phyloP scores from a whole-genome alignment of 805 yeast species.

The Metschnikowia matae region DNA sequence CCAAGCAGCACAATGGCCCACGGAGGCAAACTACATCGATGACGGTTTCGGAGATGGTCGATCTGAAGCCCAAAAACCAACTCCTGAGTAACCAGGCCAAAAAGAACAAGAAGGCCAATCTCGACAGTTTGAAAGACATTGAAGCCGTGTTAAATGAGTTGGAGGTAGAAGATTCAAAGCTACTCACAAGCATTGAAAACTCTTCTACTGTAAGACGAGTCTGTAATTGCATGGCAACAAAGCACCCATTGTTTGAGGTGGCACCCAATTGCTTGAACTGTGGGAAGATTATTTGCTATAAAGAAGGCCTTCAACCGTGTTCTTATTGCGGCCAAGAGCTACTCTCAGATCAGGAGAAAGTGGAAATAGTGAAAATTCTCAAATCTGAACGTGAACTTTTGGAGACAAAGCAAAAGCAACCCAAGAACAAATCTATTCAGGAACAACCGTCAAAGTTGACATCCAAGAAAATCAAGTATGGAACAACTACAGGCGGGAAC shows the following conservation, averaged over 20 bases:
- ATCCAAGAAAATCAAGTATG: slow-evolving; percentile 47
- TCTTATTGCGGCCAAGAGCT: slow-evolving; percentile 72
- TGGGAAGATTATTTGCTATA: slow-evolving; percentile 87
- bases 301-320: slow-evolving; percentile 90
- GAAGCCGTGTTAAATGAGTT: slow-evolving; percentile 57
- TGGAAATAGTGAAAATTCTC: slow-evolving; percentile 51
- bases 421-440: slow-evolving; percentile 17
- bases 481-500: slow-evolving; percentile 57
- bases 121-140: slow-evolving; percentile 56
- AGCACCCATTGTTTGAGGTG: slow-evolving; percentile 83
- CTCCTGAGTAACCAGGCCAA: slow-evolving; percentile 23
- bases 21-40: slow-evolving; percentile 22
- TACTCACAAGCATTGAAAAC: not conserved
- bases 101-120: slow-evolving; percentile 40
- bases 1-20: slow-evolving; percentile 6
- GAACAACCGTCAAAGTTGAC: slow-evolving; percentile 17
- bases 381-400: slow-evolving; percentile 46
- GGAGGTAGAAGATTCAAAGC: slow-evolving; percentile 31
- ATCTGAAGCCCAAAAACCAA: slow-evolving; percentile 31
- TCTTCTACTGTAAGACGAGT: slow-evolving; percentile 20
- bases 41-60: slow-evolving; percentile 48
- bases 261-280: slow-evolving; percentile 94
- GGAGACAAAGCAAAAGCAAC: slow-evolving; percentile 20
- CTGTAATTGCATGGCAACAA: slow-evolving; percentile 82
- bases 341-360: slow-evolving; percentile 57